phyloP scores from a whole-genome alignment of 352 stramenopile genomes.

The Globisporangium cystogenes region DNA sequence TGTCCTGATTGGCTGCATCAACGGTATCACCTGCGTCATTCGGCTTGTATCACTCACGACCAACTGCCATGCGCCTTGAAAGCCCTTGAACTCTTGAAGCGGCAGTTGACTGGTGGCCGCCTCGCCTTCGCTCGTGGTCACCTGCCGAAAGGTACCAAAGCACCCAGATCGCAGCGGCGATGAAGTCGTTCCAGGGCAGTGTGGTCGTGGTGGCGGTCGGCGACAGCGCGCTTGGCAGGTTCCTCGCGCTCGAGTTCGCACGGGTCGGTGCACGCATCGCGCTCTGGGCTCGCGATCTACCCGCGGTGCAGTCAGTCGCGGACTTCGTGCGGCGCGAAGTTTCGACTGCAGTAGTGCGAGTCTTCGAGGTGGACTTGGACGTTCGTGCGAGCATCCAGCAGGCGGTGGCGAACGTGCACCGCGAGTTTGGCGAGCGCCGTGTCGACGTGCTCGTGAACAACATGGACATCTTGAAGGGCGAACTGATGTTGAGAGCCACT shows the following conservation, averaged over 20 bases:
- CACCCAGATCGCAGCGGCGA: not conserved
- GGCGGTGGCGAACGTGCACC: slow-evolving; percentile 3
- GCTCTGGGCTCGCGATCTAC: slow-evolving; percentile 11
- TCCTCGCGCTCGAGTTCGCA: slow-evolving; percentile 21
- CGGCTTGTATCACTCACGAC: too few species aligned
- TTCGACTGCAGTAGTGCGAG: slow-evolving; percentile 1
- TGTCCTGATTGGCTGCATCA: too few species aligned
- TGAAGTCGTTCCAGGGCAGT: slow-evolving; percentile 19
- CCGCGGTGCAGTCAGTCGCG: not conserved
- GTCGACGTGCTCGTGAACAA: slow-evolving; percentile 48
- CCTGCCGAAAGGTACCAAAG: too few species aligned
- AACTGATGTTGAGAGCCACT: slow-evolving; percentile 22
- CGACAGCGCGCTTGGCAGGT: slow-evolving; percentile 20
- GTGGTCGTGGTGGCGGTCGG: slow-evolving; percentile 34
- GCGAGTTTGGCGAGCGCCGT: slow-evolving; percentile 9
- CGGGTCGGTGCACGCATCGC: slow-evolving; percentile 16
- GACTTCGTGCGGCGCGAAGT: slow-evolving; percentile 1
- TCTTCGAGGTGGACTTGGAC: slow-evolving; percentile 16
- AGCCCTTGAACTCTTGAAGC: too few species aligned
- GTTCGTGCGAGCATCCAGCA: slow-evolving; percentile 15
- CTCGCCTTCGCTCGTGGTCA: too few species aligned
- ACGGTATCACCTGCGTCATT: too few species aligned
- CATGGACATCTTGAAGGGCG: slow-evolving; percentile 34
- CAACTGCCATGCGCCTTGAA: too few species aligned
- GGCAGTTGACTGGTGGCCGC: too few species aligned